A percentile compares a stretch with the other conserved stretches of the same genome.
Evolutionary conservation across 2,329 filamentous ascomycete species (phyloP).

Genomic region (Coniochaeta sp.): DNA sequence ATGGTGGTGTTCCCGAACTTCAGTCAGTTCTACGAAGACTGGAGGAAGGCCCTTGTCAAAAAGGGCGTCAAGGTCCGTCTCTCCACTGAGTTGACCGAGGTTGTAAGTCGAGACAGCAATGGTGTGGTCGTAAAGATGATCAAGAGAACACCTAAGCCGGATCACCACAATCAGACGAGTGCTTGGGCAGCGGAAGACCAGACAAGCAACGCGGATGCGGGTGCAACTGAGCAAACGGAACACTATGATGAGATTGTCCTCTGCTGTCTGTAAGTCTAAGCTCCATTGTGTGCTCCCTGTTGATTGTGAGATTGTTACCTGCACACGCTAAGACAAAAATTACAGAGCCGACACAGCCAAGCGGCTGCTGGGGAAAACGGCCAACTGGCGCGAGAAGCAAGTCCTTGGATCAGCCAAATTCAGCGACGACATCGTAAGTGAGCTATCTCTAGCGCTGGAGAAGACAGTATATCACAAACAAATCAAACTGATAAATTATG

Average conservation of each 20-base stretch:
- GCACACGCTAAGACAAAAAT: slow-evolving; percentile 20
- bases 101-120: slow-evolving; percentile 40
- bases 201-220: slow-evolving; percentile 32
- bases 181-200: slow-evolving; percentile 11
- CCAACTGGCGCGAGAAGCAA: slow-evolving; percentile 52
- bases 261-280: slow-evolving; percentile 25
- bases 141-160: slow-evolving; percentile 28
- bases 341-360: slow-evolving; percentile 52
- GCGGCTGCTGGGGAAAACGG: slow-evolving; percentile 48
- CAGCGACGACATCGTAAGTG: slow-evolving; percentile 50
- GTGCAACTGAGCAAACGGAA: slow-evolving; percentile 44
- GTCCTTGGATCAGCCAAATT: slow-evolving; percentile 66
- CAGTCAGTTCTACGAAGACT: slow-evolving; percentile 51
- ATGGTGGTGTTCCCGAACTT: slow-evolving; percentile 63
- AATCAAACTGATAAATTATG: too few relatives aligned
- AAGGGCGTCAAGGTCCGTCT: slow-evolving; percentile 46
- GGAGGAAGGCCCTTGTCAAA: slow-evolving; percentile 43
- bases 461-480: too few relatives aligned
- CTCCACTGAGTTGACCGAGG: slow-evolving; percentile 37
- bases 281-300: background rate
- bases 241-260: slow-evolving; percentile 60
- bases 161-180: slow-evolving; percentile 21
- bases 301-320: background rate
- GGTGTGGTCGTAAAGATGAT: slow-evolving; percentile 42
- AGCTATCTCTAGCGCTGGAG: too few relatives aligned